A percentile compares a stretch with the other conserved stretches of the same genome.
Conservation (phyloP, 352 stramenopile genomes). For the Globisporangium alternatum region DNA sequence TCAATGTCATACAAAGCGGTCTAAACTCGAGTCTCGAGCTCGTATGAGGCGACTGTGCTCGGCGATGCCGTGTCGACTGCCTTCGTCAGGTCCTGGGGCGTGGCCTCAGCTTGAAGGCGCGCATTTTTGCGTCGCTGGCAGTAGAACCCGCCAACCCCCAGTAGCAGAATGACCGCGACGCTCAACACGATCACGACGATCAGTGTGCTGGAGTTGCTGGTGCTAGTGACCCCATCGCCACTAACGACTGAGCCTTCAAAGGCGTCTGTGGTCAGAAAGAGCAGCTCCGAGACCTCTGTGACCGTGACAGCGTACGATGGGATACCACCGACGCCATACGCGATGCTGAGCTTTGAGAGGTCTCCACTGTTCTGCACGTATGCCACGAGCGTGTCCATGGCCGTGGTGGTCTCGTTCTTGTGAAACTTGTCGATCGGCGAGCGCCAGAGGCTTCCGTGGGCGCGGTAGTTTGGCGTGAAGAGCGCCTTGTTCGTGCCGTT, state of each 20-base stretch:
- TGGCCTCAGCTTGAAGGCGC: background rate
- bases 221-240: conserved; percentile 34
- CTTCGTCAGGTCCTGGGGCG: background rate
- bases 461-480: conserved; percentile 26
- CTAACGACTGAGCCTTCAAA: background rate
- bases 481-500: conserved; percentile 35
- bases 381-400: background rate
- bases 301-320: background rate
- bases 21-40: background rate
- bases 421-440: conserved; percentile 19
- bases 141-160: too few species aligned
- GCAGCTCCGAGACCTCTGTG: background rate
- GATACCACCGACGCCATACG: background rate
- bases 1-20: too few species aligned
- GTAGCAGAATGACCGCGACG: too few species aligned
- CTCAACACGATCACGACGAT: too few species aligned
- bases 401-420: conserved; percentile 18
- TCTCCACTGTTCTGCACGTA: background rate
- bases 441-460: conserved; percentile 26
- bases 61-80: background rate
- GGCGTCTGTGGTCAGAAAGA: background rate
- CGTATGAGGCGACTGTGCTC: background rate
- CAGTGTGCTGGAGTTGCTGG: background rate
- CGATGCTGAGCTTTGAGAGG: background rate
- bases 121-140: background rate